Conservation (phyloP, 2,329 filamentous ascomycete genomes). For the Sclerotiophoma versabilis region DNA sequence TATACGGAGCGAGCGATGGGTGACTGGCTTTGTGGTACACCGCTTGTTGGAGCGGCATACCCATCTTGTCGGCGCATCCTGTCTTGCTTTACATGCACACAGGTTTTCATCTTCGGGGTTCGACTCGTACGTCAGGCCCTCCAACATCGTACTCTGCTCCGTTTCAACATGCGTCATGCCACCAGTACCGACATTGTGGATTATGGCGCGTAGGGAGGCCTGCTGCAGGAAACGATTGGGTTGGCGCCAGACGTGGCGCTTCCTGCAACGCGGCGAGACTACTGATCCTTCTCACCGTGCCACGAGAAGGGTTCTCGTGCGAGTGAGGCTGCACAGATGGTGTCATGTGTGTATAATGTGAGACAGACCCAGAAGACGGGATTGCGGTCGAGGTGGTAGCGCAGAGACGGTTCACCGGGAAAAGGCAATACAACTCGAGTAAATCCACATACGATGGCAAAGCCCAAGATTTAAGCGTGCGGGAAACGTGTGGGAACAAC, state of each 20-base stretch:
- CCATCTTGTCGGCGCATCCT: constrained; percentile 14
- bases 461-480: neutral
- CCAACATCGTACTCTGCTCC: constrained; percentile 1
- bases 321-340: constrained; percentile 11
- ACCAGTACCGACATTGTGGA: constrained; percentile 6
- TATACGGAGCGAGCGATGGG: constrained; percentile 2
- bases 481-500: neutral
- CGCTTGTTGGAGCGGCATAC: constrained; percentile 2
- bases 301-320: constrained; percentile 5
- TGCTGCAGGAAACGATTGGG: constrained; percentile 11
- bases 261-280: constrained; percentile 2
- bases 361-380: constrained; percentile 15
- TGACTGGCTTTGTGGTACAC: neutral
- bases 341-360: constrained; percentile 16
- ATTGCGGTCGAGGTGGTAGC: constrained; percentile 8
- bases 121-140: neutral
- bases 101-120: neutral
- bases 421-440: constrained; percentile 6
- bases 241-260: constrained; percentile 11
- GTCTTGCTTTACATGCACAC: constrained; percentile 1
- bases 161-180: constrained; percentile 10
- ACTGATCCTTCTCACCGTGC: constrained; percentile 4
- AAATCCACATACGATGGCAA: neutral
- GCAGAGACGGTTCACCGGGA: constrained; percentile 8
- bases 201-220: constrained; percentile 7